A percentile compares a stretch with the other conserved stretches of the same genome.
Conservation (phyloP, 2,329 filamentous ascomycete species). For the Pestalotiopsis fici region DNA sequence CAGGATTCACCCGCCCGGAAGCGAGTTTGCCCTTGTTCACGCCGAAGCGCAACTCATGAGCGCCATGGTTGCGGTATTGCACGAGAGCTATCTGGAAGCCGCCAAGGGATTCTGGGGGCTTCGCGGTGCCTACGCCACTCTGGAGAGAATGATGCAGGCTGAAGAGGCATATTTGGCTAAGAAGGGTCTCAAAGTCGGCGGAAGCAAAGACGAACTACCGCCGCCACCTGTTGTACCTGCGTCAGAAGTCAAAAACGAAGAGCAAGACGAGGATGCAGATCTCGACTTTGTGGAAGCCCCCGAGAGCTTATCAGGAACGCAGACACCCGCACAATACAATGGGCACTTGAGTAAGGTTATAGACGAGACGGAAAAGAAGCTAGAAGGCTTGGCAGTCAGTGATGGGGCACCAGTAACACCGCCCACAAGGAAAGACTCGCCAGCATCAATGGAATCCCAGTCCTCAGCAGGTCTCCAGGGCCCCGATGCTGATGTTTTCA, state of each 20-base stretch:
- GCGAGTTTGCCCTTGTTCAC: slow-evolving; percentile 82
- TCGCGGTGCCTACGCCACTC: slow-evolving; percentile 80
- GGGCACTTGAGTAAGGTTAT: slow-evolving; percentile 41
- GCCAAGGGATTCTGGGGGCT: slow-evolving; percentile 92
- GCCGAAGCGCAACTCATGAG: slow-evolving; percentile 88
- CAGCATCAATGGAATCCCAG: slow-evolving; percentile 2
- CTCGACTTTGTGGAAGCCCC: slow-evolving; percentile 60
- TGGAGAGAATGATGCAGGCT: slow-evolving; percentile 76
- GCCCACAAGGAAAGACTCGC: neutral
- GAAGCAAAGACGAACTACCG: slow-evolving; percentile 15
- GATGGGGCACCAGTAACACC: neutral
- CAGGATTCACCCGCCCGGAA: slow-evolving; percentile 75
- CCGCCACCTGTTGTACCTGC: slow-evolving; percentile 19
- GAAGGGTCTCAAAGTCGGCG: slow-evolving; percentile 26
- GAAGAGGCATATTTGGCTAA: slow-evolving; percentile 61
- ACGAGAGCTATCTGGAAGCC: slow-evolving; percentile 89
- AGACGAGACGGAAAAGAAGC: slow-evolving; percentile 26
- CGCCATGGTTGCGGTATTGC: slow-evolving; percentile 84
- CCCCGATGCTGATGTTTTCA: slow-evolving; percentile 65
- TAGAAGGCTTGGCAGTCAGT: slow-evolving; percentile 21
- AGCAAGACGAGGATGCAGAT: slow-evolving; percentile 38
- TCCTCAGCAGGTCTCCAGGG: slow-evolving; percentile 33
- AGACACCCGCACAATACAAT: slow-evolving; percentile 47
- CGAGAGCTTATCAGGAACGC: slow-evolving; percentile 43
- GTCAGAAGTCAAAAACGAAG: slow-evolving; percentile 31